phyloP scores from a whole-genome alignment of 2,329 filamentous ascomycete genomes.

The Ophiognomonia clavigignenti-juglandacearum region DNA sequence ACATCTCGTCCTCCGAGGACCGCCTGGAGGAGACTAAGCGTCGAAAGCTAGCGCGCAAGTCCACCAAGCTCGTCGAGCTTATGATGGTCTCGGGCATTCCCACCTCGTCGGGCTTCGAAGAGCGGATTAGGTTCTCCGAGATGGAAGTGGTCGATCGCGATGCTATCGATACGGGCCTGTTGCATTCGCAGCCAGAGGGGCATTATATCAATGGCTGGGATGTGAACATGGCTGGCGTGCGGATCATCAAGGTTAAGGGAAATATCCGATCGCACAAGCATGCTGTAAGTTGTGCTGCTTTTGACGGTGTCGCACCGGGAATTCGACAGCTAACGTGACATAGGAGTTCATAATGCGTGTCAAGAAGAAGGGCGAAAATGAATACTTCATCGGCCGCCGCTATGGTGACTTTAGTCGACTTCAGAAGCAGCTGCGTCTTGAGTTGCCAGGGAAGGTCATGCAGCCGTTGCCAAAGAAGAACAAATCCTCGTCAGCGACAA shows the following conservation, averaged over 20 bases:
- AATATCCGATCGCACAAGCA: conserved; percentile 89
- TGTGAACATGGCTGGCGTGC: conserved; percentile 87
- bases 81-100: conserved; percentile 99
- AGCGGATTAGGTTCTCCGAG: conserved; percentile 93
- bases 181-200: conserved; percentile 84
- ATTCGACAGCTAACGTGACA: neutral
- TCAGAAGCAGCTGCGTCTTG: conserved; percentile 72
- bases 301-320: neutral
- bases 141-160: conserved; percentile 93
- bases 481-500: conserved; percentile 66
- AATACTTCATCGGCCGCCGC: conserved; percentile 75
- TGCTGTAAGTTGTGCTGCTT: conserved; percentile 57
- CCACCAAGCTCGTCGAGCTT: conserved; percentile 90
- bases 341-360: conserved; percentile 88
- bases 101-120: conserved; percentile 94
- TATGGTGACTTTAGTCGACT: conserved; percentile 85
- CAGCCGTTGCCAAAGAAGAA: conserved; percentile 89
- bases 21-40: conserved; percentile 94
- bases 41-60: conserved; percentile 85
- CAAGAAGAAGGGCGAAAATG: conserved; percentile 68
- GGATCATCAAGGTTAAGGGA: conserved; percentile 74
- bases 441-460: conserved; percentile 86
- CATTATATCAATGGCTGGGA: conserved; percentile 96
- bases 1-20: conserved; percentile 95
- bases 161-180: conserved; percentile 83